Evolutionary conservation across 495 filamentous ascomycete species (phyloP), one percentile per base, ranked within the genome.

Genomic region (Aspergillus biplanus): DNA sequence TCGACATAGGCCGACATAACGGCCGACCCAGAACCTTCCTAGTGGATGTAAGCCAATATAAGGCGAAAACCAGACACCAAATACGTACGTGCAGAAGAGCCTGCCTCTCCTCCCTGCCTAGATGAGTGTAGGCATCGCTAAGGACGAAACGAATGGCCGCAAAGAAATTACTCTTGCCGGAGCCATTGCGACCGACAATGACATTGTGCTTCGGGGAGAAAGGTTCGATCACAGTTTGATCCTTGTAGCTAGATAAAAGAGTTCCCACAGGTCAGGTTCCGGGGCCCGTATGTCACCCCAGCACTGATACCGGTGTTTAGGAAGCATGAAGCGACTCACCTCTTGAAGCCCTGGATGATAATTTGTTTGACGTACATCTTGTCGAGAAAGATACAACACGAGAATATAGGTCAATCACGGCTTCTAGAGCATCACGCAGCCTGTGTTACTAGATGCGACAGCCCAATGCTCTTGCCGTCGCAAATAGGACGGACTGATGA

Each of bases 281-380:
- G 2, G 21, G 1, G 33, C 6, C n/a, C 15, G 6, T 18, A 1
- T 15, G 11, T 0, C 5, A 34, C 6, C 33, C 15, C 33, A 6
- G 37, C 12, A 21, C 16, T 42, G 13, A 4, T 15, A 13, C 8
- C 2, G 13, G 11, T 13, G n/a, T 44, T 44, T 44, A 4, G 12
- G 47, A 15, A n/a, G 9, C 7, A 13, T 16, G 52, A 58, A 52
- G 52, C 32, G 57, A 66, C 80, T 59, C 76, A 97, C 94, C 94
- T 97, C 81, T 98, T 98, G 81, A 99, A 99, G 85, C 95, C 95
- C 71, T 99, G 95, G 71, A 99, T 98, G 78, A 97, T 99, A 72
- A 99, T 97, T 82, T 99, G 95, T 77, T 98, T 98, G 85, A 99
- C 97, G 80, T 96, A 92, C 92, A 98, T 97, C 73, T 77, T 86